phyloP scores from a whole-genome alignment of 169 alveolate genomes.

The Plasmodium blacklocki region DNA sequence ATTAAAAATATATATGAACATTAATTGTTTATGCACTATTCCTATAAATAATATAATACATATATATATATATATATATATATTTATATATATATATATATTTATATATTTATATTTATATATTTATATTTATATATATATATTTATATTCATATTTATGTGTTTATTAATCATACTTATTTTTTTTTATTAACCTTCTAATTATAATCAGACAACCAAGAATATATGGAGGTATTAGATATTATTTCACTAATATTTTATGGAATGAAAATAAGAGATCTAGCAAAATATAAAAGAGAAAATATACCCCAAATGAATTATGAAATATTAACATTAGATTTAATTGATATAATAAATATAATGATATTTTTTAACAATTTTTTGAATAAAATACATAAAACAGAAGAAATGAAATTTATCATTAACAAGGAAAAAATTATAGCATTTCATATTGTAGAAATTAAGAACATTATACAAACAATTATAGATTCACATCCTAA shows the following conservation, averaged over 20 bases:
- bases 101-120: too few species aligned
- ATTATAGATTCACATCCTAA: slow-evolving; percentile 29
- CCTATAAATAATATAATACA: too few species aligned
- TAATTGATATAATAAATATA: slow-evolving; percentile 62
- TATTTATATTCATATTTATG: not conserved
- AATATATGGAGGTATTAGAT: slow-evolving; percentile 31
- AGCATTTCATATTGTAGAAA: slow-evolving; percentile 16
- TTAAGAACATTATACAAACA: slow-evolving; percentile 14
- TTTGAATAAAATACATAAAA: slow-evolving; percentile 28
- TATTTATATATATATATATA: too few species aligned
- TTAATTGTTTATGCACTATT: not conserved
- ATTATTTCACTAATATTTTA: slow-evolving; percentile 53
- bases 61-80: too few species aligned
- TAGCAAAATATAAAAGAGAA: not conserved
- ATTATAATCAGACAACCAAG: slow-evolving; percentile 13
- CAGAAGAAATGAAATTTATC: slow-evolving; percentile 10
- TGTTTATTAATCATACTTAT: not conserved
- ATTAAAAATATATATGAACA: not conserved
- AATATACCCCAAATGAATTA: slow-evolving; percentile 24
- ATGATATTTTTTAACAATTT: slow-evolving; percentile 53
- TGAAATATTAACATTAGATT: slow-evolving; percentile 43
- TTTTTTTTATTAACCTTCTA: not conserved
- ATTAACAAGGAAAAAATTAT: slow-evolving; percentile 49
- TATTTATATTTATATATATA: not conserved
- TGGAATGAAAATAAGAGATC: slow-evolving; percentile 23